A percentile compares a stretch with the other conserved stretches of the same genome.
These are phyloP conservation scores for Amanita pallidorosea DNA, from an alignment of 768 basidiomycete species.

Conservation along the genomic window DNA sequence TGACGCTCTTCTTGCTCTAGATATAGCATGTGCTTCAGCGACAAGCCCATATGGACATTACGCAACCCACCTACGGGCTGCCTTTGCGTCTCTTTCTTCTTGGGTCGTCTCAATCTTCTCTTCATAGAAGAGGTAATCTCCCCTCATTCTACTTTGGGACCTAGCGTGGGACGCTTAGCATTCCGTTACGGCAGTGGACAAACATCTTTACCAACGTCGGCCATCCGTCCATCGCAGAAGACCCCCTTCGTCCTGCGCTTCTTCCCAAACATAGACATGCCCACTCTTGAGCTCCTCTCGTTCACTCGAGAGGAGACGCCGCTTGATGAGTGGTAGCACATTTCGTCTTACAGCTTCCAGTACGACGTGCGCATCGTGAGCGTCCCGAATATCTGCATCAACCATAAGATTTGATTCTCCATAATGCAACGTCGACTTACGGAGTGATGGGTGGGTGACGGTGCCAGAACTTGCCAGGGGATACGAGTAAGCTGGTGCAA, in stretches of 20 bases:
- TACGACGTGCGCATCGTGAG: constrained; percentile 67
- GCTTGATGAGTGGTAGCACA: constrained; percentile 59
- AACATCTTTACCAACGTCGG: constrained; percentile 47
- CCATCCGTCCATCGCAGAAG: constrained; percentile 78
- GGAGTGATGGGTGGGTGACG: constrained; percentile 39
- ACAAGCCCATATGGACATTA: constrained; percentile 9
- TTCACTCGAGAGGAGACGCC: constrained; percentile 59
- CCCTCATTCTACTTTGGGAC: constrained; percentile 81
- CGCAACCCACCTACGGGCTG: constrained; percentile 52
- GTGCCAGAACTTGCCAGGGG: constrained; percentile 16
- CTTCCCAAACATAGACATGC: constrained; percentile 81
- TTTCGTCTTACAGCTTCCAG: constrained; percentile 68
- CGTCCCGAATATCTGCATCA: constrained; percentile 58
- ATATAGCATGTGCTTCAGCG: constrained; percentile 5
- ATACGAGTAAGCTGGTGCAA: constrained; percentile 11
- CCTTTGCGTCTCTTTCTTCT: constrained; percentile 71
- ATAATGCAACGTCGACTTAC: constrained; percentile 17
- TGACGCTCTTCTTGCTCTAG: constrained; percentile 46
- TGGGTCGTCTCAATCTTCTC: constrained; percentile 75
- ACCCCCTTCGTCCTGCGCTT: constrained; percentile 63
- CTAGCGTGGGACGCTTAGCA: constrained; percentile 20
- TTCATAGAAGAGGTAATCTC: constrained; percentile 76
- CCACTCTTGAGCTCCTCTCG: constrained; percentile 61
- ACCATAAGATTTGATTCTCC: neutral
- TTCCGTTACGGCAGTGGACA: neutral